Conservation (phyloP, 1,139 yeast species). For the Debaryomyces subglobosus region DNA sequence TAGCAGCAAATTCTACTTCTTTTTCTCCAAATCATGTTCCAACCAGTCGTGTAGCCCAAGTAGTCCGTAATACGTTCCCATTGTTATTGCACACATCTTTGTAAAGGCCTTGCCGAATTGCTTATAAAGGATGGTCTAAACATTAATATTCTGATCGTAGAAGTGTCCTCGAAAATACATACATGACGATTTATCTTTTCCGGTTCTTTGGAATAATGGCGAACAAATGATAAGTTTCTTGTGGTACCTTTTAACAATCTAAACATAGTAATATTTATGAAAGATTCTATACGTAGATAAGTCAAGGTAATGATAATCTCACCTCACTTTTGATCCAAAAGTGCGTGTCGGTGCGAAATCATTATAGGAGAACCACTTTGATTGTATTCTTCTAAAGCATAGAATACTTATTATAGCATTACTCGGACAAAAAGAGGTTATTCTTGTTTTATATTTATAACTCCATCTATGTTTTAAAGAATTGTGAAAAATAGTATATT, state of each 20-base stretch:
- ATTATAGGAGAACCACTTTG: neutral
- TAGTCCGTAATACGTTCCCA: constrained; percentile 22
- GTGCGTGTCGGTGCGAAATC: neutral
- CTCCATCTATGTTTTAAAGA: neutral
- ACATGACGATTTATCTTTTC: constrained; percentile 19
- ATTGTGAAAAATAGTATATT: neutral
- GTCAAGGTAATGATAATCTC: neutral
- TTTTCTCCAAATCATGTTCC: constrained; percentile 9
- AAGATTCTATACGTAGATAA: neutral
- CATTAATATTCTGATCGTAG: constrained; percentile 5
- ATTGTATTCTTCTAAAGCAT: neutral
- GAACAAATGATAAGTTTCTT: neutral
- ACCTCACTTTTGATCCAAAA: neutral
- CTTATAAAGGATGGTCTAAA: constrained; percentile 21
- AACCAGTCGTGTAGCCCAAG: constrained; percentile 9
- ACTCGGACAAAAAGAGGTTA: neutral
- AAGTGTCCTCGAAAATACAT: constrained; percentile 10
- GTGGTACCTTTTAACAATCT: neutral
- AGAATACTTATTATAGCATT: neutral
- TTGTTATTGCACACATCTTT: constrained; percentile 21
- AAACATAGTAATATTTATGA: neutral
- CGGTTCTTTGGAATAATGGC: constrained; percentile 9
- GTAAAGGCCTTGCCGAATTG: constrained; percentile 23
- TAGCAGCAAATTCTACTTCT: neutral
- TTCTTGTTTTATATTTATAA: neutral